phyloP scores from a whole-genome alignment of 805 yeast genomes.

The Maudiozyma saulgeensis region DNA sequence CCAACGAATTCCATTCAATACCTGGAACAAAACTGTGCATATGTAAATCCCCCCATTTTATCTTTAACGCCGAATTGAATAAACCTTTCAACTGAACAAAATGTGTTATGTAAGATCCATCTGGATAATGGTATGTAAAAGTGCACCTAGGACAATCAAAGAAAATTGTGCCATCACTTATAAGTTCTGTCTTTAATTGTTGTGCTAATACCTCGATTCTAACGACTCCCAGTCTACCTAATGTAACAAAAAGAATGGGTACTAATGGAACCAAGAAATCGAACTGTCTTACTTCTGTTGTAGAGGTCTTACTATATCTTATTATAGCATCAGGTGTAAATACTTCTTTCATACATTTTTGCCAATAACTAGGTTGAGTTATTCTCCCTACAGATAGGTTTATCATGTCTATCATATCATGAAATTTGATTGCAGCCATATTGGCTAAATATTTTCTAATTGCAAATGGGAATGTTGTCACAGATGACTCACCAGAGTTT shows the following conservation, averaged over 20 bases:
- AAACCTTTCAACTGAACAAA: slow-evolving; percentile 53
- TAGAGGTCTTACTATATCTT: slow-evolving; percentile 38
- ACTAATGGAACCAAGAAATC: slow-evolving; percentile 38
- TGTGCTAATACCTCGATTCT: slow-evolving; percentile 44
- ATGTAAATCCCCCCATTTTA: slow-evolving; percentile 65
- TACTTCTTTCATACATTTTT: slow-evolving; percentile 38
- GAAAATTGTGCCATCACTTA: slow-evolving; percentile 44
- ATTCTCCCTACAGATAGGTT: slow-evolving; percentile 36
- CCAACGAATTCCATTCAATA: slow-evolving; percentile 38
- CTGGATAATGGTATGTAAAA: slow-evolving; percentile 45
- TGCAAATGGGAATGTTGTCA: slow-evolving; percentile 3
- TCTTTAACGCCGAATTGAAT: slow-evolving; percentile 51
- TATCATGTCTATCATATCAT: slow-evolving; percentile 41
- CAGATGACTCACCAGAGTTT: not conserved
- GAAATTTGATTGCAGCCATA: slow-evolving; percentile 40
- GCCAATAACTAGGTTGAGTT: slow-evolving; percentile 42
- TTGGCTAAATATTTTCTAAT: slow-evolving; percentile 36
- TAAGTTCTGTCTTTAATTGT: slow-evolving; percentile 40
- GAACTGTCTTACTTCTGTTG: slow-evolving; percentile 44
- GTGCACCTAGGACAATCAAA: slow-evolving; percentile 45
- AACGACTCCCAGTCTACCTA: slow-evolving; percentile 42
- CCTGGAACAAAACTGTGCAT: slow-evolving; percentile 39
- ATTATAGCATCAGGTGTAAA: slow-evolving; percentile 45
- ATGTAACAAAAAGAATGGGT: slow-evolving; percentile 36
- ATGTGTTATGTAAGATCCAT: slow-evolving; percentile 60